A percentile compares a stretch with the other conserved stretches of the same genome.
Evolutionary conservation across 768 basidiomycete species (phyloP).

Genomic region (Ramaria rubella): DNA sequence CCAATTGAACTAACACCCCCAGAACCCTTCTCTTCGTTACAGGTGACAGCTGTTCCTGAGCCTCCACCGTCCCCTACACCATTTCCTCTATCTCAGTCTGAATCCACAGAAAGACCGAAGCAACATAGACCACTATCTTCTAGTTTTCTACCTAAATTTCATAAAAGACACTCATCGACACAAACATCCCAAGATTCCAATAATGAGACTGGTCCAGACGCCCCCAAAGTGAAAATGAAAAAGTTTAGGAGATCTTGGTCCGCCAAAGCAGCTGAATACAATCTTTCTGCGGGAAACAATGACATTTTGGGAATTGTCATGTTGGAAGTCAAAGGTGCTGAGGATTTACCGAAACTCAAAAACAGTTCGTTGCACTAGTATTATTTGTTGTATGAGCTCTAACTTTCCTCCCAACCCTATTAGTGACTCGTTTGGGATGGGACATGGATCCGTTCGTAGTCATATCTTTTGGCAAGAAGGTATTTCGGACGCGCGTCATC

Average conservation of each 20-base stretch:
- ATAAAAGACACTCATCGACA: conserved; percentile 9
- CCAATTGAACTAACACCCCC: neutral
- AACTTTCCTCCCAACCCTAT: conserved; percentile 1
- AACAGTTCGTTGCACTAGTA: conserved; percentile 59
- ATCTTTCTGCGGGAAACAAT: conserved; percentile 58
- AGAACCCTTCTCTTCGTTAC: neutral
- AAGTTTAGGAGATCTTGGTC: conserved; percentile 37
- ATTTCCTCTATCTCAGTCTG: conserved; percentile 27
- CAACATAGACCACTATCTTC: neutral
- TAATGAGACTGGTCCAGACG: conserved; percentile 9
- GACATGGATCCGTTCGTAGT: conserved; percentile 99
- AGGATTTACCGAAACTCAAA: conserved; percentile 76
- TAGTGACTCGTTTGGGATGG: conserved; percentile 82
- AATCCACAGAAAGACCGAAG: conserved; percentile 19
- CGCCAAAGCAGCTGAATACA: conserved; percentile 40
- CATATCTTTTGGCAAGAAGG: conserved; percentile 93
- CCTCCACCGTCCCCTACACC: conserved; percentile 21
- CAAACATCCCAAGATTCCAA: conserved; percentile 17
- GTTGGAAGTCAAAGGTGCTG: conserved; percentile 81
- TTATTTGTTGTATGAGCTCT: neutral
- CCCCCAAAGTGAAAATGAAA: conserved; percentile 23
- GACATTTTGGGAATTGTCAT: conserved; percentile 94
- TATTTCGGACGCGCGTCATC: conserved; percentile 87
- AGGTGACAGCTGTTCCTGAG: neutral
- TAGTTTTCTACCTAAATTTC: conserved; percentile 6